Evolutionary conservation across 306 rosid genomes (phyloP), one percentile per base, ranked within the genome.

Genomic region (Glycine tomentella): DNA sequence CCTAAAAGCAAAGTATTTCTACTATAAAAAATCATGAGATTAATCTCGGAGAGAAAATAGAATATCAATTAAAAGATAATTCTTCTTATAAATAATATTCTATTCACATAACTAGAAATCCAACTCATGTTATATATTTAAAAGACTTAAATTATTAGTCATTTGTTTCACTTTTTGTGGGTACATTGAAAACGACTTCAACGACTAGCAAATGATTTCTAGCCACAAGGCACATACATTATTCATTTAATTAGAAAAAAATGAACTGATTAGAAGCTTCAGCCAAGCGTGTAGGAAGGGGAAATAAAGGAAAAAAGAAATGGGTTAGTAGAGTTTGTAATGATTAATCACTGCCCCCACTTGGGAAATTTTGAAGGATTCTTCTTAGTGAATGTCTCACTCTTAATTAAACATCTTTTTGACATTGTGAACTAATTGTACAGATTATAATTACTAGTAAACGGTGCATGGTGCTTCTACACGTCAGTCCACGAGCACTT

Each of bases 301-400:
- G 63, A 57, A 57, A 20, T 4, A 67, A 49, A 38, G 9, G 34
- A 4, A 42, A 36, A 49, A 72, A 1, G 25, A 51, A 72, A 51
- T 51, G 71, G 77, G 67, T 61, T 72, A 67, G 58, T 58, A n/a
- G 64, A 62, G 45, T 36, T 79, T 80, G 82, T 68, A 81, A 81
- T 81, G 74, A 81, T 81, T 77, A 69, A 49, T 70, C 15, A 15
- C n/a, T 38, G 77, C 57, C 80, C n/a, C 77, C 80, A 81, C 50
- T 25, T 10, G 33, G 73, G 49, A 77, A 71, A 44, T 7, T 49
- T 61, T 42, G 53, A 6, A 49, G 59, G 81, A 20, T 77, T 34
- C 48, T 64, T 61, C 70, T 55, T 45, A 76, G 77, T 69, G 69
- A 81, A 56, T 71, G 74, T 64, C 80, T 40, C 74, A 12, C 31